Percentiles rank a stretch among this genome's conserved stretches.
Conservation (phyloP, 2,329 filamentous ascomycete genomes). For the Trichoderma arundinaceum region DNA sequence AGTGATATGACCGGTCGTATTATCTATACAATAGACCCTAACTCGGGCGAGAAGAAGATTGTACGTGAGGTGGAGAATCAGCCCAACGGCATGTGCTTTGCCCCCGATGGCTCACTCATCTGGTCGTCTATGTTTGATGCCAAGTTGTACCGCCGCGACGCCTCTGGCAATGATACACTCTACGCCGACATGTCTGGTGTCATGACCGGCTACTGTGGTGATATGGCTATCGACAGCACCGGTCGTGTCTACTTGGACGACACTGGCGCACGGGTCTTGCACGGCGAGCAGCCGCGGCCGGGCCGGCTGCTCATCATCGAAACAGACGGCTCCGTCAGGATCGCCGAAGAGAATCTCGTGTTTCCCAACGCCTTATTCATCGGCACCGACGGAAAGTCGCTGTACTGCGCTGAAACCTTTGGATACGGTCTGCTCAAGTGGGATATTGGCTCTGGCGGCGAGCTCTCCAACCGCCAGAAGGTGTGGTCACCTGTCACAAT, state of each 20-base stretch:
- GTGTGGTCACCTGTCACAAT: slow-evolving; percentile 7
- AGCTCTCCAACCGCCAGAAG: slow-evolving; percentile 11
- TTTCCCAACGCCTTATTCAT: not conserved
- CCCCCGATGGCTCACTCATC: slow-evolving; percentile 1
- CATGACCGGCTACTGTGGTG: slow-evolving; percentile 12
- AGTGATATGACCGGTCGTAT: slow-evolving; percentile 3
- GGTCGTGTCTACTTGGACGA: slow-evolving; percentile 10
- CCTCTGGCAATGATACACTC: not conserved
- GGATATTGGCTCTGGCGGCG: not conserved
- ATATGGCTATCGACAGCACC: not conserved
- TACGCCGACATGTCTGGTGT: slow-evolving; percentile 6
- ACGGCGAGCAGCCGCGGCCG: slow-evolving; percentile 9
- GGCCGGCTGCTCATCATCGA: slow-evolving; percentile 7
- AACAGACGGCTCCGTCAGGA: not conserved
- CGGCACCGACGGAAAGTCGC: not conserved
- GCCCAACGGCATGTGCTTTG: not conserved
- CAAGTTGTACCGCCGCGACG: slow-evolving; percentile 10
- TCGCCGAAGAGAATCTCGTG: not conserved
- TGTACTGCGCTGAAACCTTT: not conserved
- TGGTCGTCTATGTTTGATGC: slow-evolving; percentile 17
- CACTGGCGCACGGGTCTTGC: slow-evolving; percentile 13
- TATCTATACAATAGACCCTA: slow-evolving; percentile 7
- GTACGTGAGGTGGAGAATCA: not conserved
- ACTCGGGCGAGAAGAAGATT: not conserved
- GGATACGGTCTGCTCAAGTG: slow-evolving; percentile 7